Conservation (phyloP, 2,329 filamentous ascomycete species). For the Teratosphaeria gauchensis region DNA sequence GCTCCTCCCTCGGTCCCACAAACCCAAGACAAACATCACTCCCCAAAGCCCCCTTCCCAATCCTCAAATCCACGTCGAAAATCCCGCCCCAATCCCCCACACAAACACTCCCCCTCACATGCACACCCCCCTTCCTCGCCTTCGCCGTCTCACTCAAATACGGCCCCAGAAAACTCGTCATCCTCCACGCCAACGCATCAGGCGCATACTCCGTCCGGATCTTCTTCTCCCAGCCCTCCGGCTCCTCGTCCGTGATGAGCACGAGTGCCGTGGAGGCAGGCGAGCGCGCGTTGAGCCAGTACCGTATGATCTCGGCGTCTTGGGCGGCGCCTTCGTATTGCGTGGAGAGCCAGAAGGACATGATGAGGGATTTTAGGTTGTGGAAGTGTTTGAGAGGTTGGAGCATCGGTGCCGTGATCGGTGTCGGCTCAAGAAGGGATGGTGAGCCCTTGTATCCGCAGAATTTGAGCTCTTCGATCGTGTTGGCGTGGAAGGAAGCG, state of each 20-base stretch:
- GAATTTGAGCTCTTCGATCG: constrained; percentile 37
- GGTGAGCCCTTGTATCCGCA: constrained; percentile 39
- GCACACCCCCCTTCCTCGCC: constrained; percentile 29
- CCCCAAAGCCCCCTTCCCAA: constrained; percentile 25
- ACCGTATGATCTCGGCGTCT: constrained; percentile 35
- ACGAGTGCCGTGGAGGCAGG: constrained; percentile 31
- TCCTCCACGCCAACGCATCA: constrained; percentile 30
- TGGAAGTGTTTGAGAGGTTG: constrained; percentile 33
- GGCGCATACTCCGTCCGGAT: constrained; percentile 33
- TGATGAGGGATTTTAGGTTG: constrained; percentile 31
- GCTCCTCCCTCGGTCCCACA: constrained; percentile 35
- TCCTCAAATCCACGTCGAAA: constrained; percentile 36
- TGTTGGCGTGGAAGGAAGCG: constrained; percentile 31
- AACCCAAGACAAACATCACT: constrained; percentile 32
- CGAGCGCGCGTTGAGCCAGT: constrained; percentile 33
- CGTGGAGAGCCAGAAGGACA: constrained; percentile 35
- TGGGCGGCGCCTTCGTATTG: constrained; percentile 26
- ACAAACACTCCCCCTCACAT: constrained; percentile 38
- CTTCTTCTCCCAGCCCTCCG: constrained; percentile 33
- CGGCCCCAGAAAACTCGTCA: constrained; percentile 31
- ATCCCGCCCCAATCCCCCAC: constrained; percentile 32
- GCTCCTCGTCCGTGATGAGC: constrained; percentile 19
- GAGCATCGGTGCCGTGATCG: constrained; percentile 31
- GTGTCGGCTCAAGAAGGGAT: constrained; percentile 28
- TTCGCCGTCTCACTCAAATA: constrained; percentile 34